Evolutionary conservation across 495 filamentous ascomycete genomes (phyloP), one percentile per base, ranked within the genome.

Genomic region (Parmelia sp.): DNA sequence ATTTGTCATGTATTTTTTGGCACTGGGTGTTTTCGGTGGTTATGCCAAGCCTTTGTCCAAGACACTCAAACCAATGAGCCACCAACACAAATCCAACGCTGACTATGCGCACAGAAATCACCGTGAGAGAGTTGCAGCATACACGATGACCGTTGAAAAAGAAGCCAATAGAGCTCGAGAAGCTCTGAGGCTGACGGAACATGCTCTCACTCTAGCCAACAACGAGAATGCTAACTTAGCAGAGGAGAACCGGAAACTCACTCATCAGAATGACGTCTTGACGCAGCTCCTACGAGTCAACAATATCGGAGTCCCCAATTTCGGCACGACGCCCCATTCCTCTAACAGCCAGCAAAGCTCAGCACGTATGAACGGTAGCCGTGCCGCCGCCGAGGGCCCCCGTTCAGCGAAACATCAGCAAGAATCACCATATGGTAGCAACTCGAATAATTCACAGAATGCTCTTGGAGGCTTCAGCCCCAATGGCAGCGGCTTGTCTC

Each of bases 121-220:
- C 77, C 92, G 94, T 56, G 94, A 98, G 75, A 88, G 94, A 64
- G 97, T 97, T 73, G 94, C 97, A 58, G 58, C 73, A 83, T 56
- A 84, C 82, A 68, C 86, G 88, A 72, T 79, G 83, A 42, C 89
- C 82, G 72, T 82, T 76, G 69, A 80, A 76, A 62, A 78, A 86
- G 55, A 78, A 82, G 53, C 51, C 37, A 36, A 56, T 47, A 15
- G 49, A 35, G 53, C 61, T 47, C 29, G 56, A 47, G 51, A 55
- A 0, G 29, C 51, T 55, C 51, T 55, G 29, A 55, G 51, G 51
- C 5, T 55, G 29, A 33, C 51, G 29, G 51, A 55, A 35, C 27
- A 45, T 33, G 27, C 37, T n/a, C 33, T 57, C 4, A 8, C 19
- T 3, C n/a, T 33, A 14, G 53, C 56, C 14, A 42, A 57, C 14